Evolutionary conservation across 169 alveolate species (phyloP).

Genomic region (Miamiensis avidus): DNA sequence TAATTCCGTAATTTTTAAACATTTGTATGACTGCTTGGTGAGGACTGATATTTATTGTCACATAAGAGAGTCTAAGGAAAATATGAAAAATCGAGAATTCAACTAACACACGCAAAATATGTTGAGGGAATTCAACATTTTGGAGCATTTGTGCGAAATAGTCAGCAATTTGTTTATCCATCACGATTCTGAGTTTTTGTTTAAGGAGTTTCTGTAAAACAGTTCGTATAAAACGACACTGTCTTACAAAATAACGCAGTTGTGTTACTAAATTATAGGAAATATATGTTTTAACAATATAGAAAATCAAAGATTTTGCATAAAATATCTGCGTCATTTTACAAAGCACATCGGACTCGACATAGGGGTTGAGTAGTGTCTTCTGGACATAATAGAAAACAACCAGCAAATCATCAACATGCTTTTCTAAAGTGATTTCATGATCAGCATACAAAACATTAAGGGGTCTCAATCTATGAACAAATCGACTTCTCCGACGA

Average conservation of each 20-base stretch:
- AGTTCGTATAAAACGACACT: neutral
- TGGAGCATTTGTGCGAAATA: neutral
- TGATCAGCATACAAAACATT: neutral
- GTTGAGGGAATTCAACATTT: neutral
- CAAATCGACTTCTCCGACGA: too few relatives aligned
- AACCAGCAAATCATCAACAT: too few relatives aligned
- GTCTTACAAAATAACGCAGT: neutral
- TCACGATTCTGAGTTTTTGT: neutral
- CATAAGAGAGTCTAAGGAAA: neutral
- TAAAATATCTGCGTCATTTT: neutral
- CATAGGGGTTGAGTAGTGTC: neutral
- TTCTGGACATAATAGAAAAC: neutral
- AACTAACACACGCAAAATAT: neutral
- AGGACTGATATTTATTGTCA: neutral
- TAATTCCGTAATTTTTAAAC: neutral
- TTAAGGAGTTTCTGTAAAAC: too few relatives aligned
- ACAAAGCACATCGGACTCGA: neutral
- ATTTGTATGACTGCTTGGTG: neutral
- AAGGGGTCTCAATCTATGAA: neutral
- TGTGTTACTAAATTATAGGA: neutral
- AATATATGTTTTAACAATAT: neutral
- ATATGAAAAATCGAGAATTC: neutral
- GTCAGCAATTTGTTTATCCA: neutral
- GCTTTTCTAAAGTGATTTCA: neutral
- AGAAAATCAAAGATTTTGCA: neutral